These are phyloP conservation scores for Clausena lansium DNA, from an alignment of 345 rosid species.

Conservation along the genomic window DNA sequence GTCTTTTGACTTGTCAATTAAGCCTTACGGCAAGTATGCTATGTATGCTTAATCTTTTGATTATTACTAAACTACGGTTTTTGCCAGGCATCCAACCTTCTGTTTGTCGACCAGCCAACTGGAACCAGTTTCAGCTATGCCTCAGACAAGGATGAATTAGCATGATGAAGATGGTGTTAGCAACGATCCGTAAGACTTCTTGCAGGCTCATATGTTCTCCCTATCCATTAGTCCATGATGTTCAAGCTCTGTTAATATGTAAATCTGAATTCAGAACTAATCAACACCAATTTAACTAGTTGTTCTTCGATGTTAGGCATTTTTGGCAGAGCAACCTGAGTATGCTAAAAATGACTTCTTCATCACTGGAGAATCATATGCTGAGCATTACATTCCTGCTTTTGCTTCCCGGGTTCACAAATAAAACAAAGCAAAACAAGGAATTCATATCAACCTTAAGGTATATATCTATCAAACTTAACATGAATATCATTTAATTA, in stretches of 20 bases:
- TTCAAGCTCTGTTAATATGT: not conserved
- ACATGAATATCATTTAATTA: not conserved
- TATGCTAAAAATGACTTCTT: conserved; percentile 63
- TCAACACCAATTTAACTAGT: conserved; percentile 19
- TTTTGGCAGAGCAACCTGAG: conserved; percentile 64
- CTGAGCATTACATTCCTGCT: conserved; percentile 88
- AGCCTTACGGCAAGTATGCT: too few relatives aligned
- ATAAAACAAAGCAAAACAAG: conserved; percentile 79
- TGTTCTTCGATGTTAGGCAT: conserved; percentile 39
- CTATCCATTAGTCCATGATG: too few relatives aligned
- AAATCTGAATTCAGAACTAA: not conserved
- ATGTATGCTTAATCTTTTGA: not conserved
- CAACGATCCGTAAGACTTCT: conserved; percentile 72
- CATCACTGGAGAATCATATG: conserved; percentile 91
- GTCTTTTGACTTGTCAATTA: not conserved
- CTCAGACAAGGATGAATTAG: conserved; percentile 49
- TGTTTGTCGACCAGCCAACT: conserved; percentile 81
- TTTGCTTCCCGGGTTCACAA: conserved; percentile 60
- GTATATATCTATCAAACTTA: conserved; percentile 19
- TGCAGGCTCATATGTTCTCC: conserved; percentile 52
- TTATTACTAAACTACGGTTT: not conserved
- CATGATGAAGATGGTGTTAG: conserved; percentile 70
- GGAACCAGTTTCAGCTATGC: conserved; percentile 90
- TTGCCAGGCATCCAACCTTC: conserved; percentile 65
- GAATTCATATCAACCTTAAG: conserved; percentile 75